A percentile compares a stretch with the other conserved stretches of the same genome.
Evolutionary conservation across 192 early-diverging fungal genomes (phyloP).

Genomic region (Coemansia sp.): DNA sequence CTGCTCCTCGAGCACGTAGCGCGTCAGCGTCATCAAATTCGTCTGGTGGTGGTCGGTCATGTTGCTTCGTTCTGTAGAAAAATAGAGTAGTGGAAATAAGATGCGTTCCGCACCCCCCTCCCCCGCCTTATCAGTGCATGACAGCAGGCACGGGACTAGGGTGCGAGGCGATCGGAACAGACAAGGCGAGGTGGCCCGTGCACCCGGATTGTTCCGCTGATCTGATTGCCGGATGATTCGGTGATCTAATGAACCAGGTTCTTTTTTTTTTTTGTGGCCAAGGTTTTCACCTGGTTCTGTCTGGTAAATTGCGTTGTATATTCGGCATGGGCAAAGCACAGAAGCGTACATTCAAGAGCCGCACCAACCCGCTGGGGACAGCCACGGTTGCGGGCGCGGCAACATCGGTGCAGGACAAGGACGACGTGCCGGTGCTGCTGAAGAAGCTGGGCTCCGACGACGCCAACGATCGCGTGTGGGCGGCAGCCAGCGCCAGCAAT

Average conservation of each 20-base stretch:
- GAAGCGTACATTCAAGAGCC: constrained; percentile 47
- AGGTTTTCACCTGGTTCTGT: not conserved
- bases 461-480: constrained; percentile 81
- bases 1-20: constrained; percentile 91
- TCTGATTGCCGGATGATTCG: not conserved
- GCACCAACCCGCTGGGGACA: constrained; percentile 36
- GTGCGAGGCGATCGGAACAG: not conserved
- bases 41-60: constrained; percentile 69
- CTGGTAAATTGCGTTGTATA: not conserved
- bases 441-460: constrained; percentile 64
- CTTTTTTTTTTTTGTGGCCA: not conserved
- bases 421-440: constrained; percentile 36
- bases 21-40: constrained; percentile 92
- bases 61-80: not conserved
- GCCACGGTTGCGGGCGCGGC: constrained; percentile 20
- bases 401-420: constrained; percentile 28
- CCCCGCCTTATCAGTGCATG: not conserved
- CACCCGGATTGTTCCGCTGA: constrained; percentile 5
- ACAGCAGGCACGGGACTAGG: constrained; percentile 4
- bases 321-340: constrained; percentile 48
- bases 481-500: constrained; percentile 82
- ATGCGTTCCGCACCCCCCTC: not conserved
- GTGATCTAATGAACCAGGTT: not conserved
- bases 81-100: not conserved
- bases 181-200: not conserved